A percentile compares a stretch with the other conserved stretches of the same genome.
These are phyloP conservation scores for Sporothrix pallida DNA, from an alignment of 2,329 filamentous ascomycete species.

Conservation along the genomic window DNA sequence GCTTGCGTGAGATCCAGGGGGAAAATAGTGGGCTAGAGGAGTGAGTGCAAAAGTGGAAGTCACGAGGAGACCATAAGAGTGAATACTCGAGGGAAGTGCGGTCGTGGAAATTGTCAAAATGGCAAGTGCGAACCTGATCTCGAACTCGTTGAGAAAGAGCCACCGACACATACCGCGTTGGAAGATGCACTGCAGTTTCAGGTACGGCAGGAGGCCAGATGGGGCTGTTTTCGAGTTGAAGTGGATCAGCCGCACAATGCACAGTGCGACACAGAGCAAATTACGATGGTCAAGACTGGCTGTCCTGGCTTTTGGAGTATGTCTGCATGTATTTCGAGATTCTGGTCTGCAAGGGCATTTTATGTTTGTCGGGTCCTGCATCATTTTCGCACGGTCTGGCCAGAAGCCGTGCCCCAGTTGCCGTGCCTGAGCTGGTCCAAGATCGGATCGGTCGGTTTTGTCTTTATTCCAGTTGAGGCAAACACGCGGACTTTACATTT, in stretches of 20 bases:
- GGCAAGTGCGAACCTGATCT: neutral
- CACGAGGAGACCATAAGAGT: neutral
- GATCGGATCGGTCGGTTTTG: slow-evolving; percentile 25
- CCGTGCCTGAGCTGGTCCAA: slow-evolving; percentile 12
- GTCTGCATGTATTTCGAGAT: too few relatives aligned
- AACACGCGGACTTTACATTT: neutral
- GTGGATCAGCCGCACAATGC: slow-evolving; percentile 19
- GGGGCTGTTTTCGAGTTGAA: slow-evolving; percentile 15
- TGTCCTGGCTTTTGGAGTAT: neutral
- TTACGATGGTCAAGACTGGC: slow-evolving; percentile 1
- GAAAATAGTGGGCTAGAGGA: neutral
- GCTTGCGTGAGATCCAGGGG: slow-evolving; percentile 4
- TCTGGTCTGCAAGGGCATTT: neutral
- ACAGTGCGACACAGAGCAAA: slow-evolving; percentile 17
- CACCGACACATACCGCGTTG: slow-evolving; percentile 9
- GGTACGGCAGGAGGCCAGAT: neutral
- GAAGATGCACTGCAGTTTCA: slow-evolving; percentile 22
- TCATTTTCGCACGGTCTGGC: slow-evolving; percentile 23
- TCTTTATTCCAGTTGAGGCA: slow-evolving; percentile 14
- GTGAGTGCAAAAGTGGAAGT: neutral
- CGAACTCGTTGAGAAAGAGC: neutral
- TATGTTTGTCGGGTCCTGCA: neutral
- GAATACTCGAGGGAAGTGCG: neutral
- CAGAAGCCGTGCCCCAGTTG: slow-evolving; percentile 1
- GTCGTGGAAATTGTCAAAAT: neutral